Base-by-base conservation (phyloP, 179 eudicot genomes). In the Drosera spatulata region DNA sequence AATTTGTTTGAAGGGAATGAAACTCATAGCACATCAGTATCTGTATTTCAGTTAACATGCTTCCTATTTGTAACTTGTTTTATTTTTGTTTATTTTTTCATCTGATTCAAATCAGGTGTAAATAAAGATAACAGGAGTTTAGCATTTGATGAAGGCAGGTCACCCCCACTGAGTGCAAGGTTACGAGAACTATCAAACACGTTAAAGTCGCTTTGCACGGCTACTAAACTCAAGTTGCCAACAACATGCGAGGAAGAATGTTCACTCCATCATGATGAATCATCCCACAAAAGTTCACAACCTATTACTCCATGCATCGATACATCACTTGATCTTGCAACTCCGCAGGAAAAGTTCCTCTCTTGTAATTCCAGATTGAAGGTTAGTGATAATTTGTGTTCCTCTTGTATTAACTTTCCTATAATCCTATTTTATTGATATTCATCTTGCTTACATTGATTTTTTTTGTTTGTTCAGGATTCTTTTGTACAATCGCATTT, bases 161-260 rank as follows among this genome's bases (percentile, higher is more conserved):
- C 99, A 55, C 96, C 96, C 22, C 91, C 98, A 53, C 59, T 89
- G 22, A 84, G 87, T 63, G 73, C 73, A 52, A 77, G 85, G 56
- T 50, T 93, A 53, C 71, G 66, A n/a, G 81, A 82, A 53, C 49
- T 93, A 41, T 73, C 83, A 46, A 77, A 93, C 62, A 77, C 66
- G 60, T 77, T 93, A 48, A 84, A 79, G 51, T 70, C 82, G 22
- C 58, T 88, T n/a, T 72, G 66, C 61, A 39, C 79, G 61, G 72
- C 96, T 61, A 80, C 89, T 53, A 88, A 83, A 51, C 63, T 75
- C 62, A 59, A 53, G 39, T 58, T 82, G 53, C 75, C 73, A 69
- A 67, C 72, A 51, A 63, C 74, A 44, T 61, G 65, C 4, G 78
- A 72, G 48, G 42, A 43, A 6, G 33, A 22, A 22, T 22, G 0